Evolutionary conservation across 2,329 filamentous ascomycete genomes (phyloP), one percentile per base, ranked within the genome.

Genomic region (Diaporthe sp.): DNA sequence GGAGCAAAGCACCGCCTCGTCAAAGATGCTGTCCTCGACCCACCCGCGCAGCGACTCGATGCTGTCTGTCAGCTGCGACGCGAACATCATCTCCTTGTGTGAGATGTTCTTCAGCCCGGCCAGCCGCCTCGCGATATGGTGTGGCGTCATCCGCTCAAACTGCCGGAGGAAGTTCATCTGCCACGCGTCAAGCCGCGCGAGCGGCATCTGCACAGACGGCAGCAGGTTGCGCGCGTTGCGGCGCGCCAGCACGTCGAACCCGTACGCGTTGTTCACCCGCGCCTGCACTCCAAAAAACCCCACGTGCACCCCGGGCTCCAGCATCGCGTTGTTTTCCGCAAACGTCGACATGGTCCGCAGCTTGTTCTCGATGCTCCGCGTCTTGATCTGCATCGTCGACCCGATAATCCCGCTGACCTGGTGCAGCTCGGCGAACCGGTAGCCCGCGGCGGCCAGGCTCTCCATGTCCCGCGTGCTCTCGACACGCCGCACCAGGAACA

Each of bases 401-500:
- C 92, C 89, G 76, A 97, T 91, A 55, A 91, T 90, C 25, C 90
- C 87, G 17, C 90, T 88, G 37, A 97, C 92, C 75, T 95, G 91
- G 72, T 88, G 88, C 17, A 92, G 84, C 44, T 90, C 88, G 3
- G 93, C 93, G 78, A 97, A 97, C n/a, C 93, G 90, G 81, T 92
- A 97, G 1, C 95, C 95, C 15, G 89, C 85, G 1, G 94, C 91
- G 76, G 92, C 89, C 19, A 97, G 87, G 37, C 88, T 88, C 69
- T 90, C 87, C 0, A 89, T 87, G 47, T 95, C 93, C 0, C 88
- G 85, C 44, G 86, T 85, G 44, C 83, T 85, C 44, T 87, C 86
- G 2, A 93, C 86, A 56, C 88, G 88, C 15, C 92, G 93, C 8
- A 95, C 92, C 13, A 97, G 88, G 78, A 97, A 95, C 81, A 98